phyloP scores from a whole-genome alignment of 305 asterid species.

The Plantago rigida region DNA sequence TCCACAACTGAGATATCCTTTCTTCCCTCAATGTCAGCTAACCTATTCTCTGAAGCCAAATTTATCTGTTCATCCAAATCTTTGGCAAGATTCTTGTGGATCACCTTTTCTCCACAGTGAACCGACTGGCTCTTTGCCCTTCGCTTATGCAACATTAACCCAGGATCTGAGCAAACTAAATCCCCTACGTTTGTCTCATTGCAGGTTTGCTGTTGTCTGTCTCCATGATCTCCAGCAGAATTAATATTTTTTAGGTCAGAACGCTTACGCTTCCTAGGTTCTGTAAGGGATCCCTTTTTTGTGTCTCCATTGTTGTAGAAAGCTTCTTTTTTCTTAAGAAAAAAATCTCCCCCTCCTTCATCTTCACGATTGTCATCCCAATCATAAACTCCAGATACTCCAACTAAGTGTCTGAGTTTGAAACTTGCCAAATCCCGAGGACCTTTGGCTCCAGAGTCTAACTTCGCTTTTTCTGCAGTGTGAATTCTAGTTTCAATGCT shows the following conservation, averaged over 20 bases:
- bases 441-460: constrained; percentile 54
- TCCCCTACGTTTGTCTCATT: constrained; percentile 29
- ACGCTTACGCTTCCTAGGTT: constrained; percentile 39
- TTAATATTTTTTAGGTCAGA: constrained; percentile 24
- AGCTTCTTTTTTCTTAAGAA: constrained; percentile 56
- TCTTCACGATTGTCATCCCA: constrained; percentile 82
- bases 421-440: constrained; percentile 54
- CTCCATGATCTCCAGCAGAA: constrained; percentile 24
- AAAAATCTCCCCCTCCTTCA: constrained; percentile 87
- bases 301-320: constrained; percentile 35
- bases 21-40: constrained; percentile 27
- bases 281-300: constrained; percentile 34
- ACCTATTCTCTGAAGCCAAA: constrained; percentile 29
- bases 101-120: constrained; percentile 25
- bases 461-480: constrained; percentile 33
- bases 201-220: constrained; percentile 26
- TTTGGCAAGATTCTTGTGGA: constrained; percentile 34
- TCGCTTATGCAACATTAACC: constrained; percentile 33
- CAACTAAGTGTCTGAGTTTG: constrained; percentile 29
- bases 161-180: constrained; percentile 41
- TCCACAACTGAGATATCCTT: constrained; percentile 33
- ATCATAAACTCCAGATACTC: constrained; percentile 43
- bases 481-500: constrained; percentile 27
- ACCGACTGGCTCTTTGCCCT: constrained; percentile 33
- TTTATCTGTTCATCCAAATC: constrained; percentile 38